Evolutionary conservation across 345 rosid species (phyloP).

Genomic region (Eucalyptus tenuipes): DNA sequence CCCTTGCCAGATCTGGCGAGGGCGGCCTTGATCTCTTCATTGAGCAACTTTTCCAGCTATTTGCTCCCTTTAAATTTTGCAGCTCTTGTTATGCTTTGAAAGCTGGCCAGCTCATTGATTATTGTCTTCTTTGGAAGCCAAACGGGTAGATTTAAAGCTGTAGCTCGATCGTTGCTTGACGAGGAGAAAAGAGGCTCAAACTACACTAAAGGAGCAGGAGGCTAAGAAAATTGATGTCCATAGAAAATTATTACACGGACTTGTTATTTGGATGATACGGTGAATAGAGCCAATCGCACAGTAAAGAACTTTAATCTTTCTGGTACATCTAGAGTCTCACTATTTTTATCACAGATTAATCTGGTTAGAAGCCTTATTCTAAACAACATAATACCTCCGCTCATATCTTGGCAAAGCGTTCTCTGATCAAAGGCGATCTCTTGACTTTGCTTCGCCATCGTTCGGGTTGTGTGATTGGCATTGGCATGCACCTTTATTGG

Average conservation of each 20-base stretch:
- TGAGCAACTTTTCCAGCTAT: neutral
- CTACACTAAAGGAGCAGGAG: neutral
- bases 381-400: neutral
- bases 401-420: neutral
- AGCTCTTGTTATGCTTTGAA: neutral
- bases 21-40: neutral
- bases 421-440: neutral
- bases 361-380: neutral
- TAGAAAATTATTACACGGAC: neutral
- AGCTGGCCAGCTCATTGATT: neutral
- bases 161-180: neutral
- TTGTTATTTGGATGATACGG: neutral
- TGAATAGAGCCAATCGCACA: neutral
- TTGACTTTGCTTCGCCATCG: neutral
- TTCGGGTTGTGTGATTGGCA: neutral
- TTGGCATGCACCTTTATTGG: neutral
- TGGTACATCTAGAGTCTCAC: neutral
- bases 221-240: neutral
- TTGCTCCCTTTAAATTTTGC: neutral
- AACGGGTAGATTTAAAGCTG: neutral
- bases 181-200: neutral
- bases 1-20: accelerated
- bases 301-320: neutral
- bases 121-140: neutral
- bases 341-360: neutral